Evolutionary conservation across 2,329 filamentous ascomycete genomes (phyloP), one percentile per base, ranked within the genome.

Genomic region (Pezizomycotina sp.): DNA sequence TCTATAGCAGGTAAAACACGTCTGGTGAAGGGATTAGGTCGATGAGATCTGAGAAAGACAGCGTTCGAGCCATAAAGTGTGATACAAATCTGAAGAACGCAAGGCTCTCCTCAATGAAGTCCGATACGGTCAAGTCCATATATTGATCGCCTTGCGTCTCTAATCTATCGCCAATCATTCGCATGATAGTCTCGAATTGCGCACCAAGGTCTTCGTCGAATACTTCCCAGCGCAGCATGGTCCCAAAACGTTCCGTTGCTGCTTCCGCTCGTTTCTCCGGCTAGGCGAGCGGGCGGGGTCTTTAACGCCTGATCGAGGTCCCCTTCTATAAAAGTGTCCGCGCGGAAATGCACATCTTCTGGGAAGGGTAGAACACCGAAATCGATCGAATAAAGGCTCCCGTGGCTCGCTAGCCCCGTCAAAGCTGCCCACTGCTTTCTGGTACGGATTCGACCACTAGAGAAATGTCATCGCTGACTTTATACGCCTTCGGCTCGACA

Each of bases 31-130:
- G n/a, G n/a, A n/a, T n/a, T n/a, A n/a, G n/a, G n/a, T 52, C 50
- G 15, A 52, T 46, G 7, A 44, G 36, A 33, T 52, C 50, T 6
- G 47, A 42, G 25, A 52, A 52, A n/a, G 34, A 42, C 9, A 52
- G 31, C 6, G 35, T 20, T 14, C 34, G 31, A 13, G 38, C 34
- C 24, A 52, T 34, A 32, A 51, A 52, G 25, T 46, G 42, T 12
- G 35, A 41, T 19, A 45, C 37, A 25, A 47, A 47, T 12, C 31
- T 27, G 15, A 34, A 47, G 31, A 49, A 49, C 4, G 25, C 19
- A 34, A 47, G 48, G 8, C 35, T 32, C 13, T 43, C 39, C 24
- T n/a, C n/a, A n/a, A n/a, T n/a, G n/a, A n/a, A n/a, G n/a, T n/a
- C n/a, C n/a, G n/a, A n/a, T n/a, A n/a, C n/a, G n/a, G n/a, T n/a